These are phyloP conservation scores for Gossypioides kirkii DNA, from an alignment of 345 rosid species.

Conservation along the genomic window DNA sequence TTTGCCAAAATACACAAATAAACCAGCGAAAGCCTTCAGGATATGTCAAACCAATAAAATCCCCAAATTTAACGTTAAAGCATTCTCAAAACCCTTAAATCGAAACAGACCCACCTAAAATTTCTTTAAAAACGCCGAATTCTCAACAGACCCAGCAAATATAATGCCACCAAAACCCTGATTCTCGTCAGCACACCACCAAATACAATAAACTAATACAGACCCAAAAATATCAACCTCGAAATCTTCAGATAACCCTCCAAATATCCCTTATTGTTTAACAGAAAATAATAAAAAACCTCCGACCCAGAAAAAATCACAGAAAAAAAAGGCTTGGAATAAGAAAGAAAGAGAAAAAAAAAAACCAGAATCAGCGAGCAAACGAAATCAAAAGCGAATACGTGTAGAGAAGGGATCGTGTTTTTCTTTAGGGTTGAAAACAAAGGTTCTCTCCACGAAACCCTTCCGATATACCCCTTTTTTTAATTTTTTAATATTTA, in stretches of 20 bases:
- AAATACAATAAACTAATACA: constrained; percentile 10
- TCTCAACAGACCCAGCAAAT: constrained; percentile 18
- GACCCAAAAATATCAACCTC: constrained; percentile 12
- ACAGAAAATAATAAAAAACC: background rate
- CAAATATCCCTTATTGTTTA: background rate
- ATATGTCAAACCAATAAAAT: constrained; percentile 12
- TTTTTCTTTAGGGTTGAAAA: constrained; percentile 11
- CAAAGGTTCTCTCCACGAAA: constrained; percentile 54
- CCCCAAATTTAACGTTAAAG: constrained; percentile 19
- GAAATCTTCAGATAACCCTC: constrained; percentile 16
- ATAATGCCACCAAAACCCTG: constrained; percentile 23
- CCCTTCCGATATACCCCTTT: constrained; percentile 18
- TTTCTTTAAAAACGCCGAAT: constrained; percentile 20
- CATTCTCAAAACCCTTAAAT: constrained; percentile 25
- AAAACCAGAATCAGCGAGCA: constrained; percentile 3
- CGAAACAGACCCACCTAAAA: constrained; percentile 18
- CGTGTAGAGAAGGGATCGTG: constrained; percentile 40
- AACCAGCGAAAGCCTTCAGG: constrained; percentile 11
- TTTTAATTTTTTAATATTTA: constrained; percentile 11
- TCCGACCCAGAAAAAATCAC: background rate
- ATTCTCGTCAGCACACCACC: constrained; percentile 22
- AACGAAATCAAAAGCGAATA: constrained; percentile 38
- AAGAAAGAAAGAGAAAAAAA: background rate
- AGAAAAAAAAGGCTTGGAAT: background rate
- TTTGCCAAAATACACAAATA: constrained; percentile 21